Percentiles rank a stretch among this genome's conserved stretches.
These are phyloP conservation scores for Gossypium longicalyx DNA, from an alignment of 345 rosid genomes.

Conservation along the genomic window DNA sequence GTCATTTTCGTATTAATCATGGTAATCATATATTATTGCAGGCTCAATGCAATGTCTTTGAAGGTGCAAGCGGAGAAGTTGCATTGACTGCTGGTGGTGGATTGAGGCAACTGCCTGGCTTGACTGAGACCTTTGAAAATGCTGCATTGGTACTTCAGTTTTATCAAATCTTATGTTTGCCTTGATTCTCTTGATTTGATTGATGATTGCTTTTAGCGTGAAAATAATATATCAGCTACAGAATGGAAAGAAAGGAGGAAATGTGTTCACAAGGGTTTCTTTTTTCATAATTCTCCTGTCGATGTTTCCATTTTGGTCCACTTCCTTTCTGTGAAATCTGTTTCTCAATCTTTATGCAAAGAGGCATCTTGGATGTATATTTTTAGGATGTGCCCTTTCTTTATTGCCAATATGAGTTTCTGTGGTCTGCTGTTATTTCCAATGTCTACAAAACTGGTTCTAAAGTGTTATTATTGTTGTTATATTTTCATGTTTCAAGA, in stretches of 20 bases:
- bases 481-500: neutral
- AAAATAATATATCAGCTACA: neutral
- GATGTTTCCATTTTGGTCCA: neutral
- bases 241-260: neutral
- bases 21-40: conserved; percentile 22
- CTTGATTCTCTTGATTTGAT: neutral
- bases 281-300: neutral
- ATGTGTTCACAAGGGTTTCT: neutral
- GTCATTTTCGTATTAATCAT: neutral
- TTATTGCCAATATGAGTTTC: neutral
- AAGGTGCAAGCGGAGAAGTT: conserved; percentile 83
- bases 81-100: conserved; percentile 91
- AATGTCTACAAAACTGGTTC: neutral
- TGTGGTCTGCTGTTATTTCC: neutral
- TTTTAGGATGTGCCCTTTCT: neutral
- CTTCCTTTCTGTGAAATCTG: neutral
- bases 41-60: conserved; percentile 88
- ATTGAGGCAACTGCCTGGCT: conserved; percentile 79
- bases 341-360: neutral
- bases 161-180: neutral
- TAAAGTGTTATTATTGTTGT: neutral
- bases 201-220: neutral
- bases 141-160: conserved; percentile 71
- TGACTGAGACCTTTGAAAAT: conserved; percentile 61
- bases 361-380: neutral